Evolutionary conservation across 1,284 basidiomycete genomes (phyloP).

Genomic region (Flammula alnicola): DNA sequence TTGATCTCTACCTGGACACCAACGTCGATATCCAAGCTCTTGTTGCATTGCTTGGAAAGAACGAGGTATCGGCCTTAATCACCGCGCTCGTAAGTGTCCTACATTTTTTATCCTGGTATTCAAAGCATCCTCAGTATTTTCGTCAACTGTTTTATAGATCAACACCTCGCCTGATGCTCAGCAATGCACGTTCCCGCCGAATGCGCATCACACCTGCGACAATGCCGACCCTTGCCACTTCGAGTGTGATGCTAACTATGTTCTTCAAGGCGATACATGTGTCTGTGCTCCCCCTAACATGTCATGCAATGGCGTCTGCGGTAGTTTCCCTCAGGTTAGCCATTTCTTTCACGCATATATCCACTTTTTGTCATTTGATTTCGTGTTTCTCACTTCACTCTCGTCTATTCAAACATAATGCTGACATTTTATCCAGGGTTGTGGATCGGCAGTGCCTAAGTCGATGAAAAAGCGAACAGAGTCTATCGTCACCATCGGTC

Average conservation of each 20-base stretch:
- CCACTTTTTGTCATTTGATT: constrained; percentile 8
- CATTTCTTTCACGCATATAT: constrained; percentile 14
- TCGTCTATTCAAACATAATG: not conserved
- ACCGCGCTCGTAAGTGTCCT: constrained; percentile 26
- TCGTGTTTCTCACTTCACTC: too few relatives aligned
- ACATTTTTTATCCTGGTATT: too few relatives aligned
- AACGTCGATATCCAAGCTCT: constrained; percentile 35
- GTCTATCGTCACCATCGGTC: constrained; percentile 27
- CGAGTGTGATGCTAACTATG: constrained; percentile 36
- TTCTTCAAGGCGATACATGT: constrained; percentile 37
- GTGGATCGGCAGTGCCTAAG: constrained; percentile 36
- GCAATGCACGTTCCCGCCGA: constrained; percentile 36
- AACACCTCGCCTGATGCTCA: constrained; percentile 31
- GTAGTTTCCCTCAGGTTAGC: constrained; percentile 38
- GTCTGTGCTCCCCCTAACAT: constrained; percentile 43
- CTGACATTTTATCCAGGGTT: constrained; percentile 30
- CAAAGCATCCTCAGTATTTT: too few relatives aligned
- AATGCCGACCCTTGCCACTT: constrained; percentile 40
- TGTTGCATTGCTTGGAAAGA: constrained; percentile 29
- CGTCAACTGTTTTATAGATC: constrained; percentile 18
- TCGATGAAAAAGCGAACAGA: constrained; percentile 18
- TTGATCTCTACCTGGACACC: constrained; percentile 41
- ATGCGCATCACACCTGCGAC: constrained; percentile 39
- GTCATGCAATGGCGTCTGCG: constrained; percentile 53
- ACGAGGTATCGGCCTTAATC: constrained; percentile 28